These are phyloP conservation scores for Tolypocladium sp. DNA, from an alignment of 2,329 filamentous ascomycete species.

Conservation along the genomic window DNA sequence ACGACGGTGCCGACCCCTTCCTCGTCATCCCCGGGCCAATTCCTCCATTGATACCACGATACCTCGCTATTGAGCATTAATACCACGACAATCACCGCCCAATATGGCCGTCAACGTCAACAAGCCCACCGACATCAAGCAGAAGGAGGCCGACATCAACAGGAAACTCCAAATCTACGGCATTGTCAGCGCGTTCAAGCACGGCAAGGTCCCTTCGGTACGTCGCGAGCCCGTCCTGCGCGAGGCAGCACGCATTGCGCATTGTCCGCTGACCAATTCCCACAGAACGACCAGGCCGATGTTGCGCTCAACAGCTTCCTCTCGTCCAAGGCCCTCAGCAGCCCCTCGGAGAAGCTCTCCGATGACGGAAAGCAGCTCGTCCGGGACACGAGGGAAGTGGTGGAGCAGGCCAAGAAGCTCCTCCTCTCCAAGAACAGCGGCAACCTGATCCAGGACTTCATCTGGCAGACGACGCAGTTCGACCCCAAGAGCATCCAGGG, in stretches of 20 bases:
- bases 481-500: constrained; percentile 50
- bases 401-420: constrained; percentile 76
- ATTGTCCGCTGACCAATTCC: background rate
- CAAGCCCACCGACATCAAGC: constrained; percentile 60
- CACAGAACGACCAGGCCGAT: constrained; percentile 88
- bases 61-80: background rate
- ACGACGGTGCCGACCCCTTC: background rate
- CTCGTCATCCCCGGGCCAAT: constrained; percentile 2
- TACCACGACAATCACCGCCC: constrained; percentile 6
- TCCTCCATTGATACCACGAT: background rate
- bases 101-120: constrained; percentile 49
- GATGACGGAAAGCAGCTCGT: constrained; percentile 73
- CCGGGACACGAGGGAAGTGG: constrained; percentile 66
- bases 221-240: constrained; percentile 20
- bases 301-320: constrained; percentile 86
- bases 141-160: constrained; percentile 82
- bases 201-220: constrained; percentile 86
- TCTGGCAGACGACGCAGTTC: constrained; percentile 83
- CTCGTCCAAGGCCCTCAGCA: constrained; percentile 57
- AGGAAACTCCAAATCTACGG: constrained; percentile 92
- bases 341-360: constrained; percentile 70
- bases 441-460: constrained; percentile 90
- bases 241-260: background rate
- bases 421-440: constrained; percentile 91
- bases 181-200: constrained; percentile 75